Base-by-base conservation (phyloP, 2,329 filamentous ascomycete species). In the Monosporascus sp. region DNA sequence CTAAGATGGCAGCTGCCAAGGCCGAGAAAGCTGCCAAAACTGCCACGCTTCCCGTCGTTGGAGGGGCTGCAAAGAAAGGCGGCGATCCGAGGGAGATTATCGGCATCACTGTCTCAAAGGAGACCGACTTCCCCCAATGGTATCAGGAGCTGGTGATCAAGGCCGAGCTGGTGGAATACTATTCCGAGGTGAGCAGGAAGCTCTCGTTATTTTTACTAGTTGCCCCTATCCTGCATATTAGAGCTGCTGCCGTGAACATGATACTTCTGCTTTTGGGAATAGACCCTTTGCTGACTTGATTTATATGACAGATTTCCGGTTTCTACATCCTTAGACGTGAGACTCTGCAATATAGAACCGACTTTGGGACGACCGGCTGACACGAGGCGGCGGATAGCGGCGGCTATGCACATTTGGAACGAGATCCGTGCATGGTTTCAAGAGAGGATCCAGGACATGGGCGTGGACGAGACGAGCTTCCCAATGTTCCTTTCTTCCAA, bases 131-230 rank as follows among this genome's bases (percentile, higher is more conserved):
- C 70, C 81, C 90, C 49, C 85, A 86, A 73, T 99, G 94, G 94
- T 99, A 99, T 74, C 91, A 96, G 75, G 93, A 99, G 75, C 89
- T 97, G 56, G 88, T 99, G 53, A 86, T 92, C 68, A 99, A 99
- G 82, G 90, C 91, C 64, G 91, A 97, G 70, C 89, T 99, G 88
- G 87, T 97, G 65, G 92, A 96, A 68, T 99, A 97, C 82, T 97
- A 97, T 70, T 77, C 63, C 49, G 72, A 75, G 59, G 65, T 66
- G 51, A 55, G 59, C 45, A 17, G 19, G 17, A 11, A 35, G 8
- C n/a, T 11, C 19, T 14, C 14, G 11, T 35, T 35, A 35, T 14
- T 35, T 35, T 35, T 35, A 35, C 31, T 5, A 14, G 9, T 14
- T 35, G 31, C 11, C 31, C 31, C 31, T 14, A 35, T 5, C 31